Evolutionary conservation across 1,284 basidiomycete species (phyloP), one percentile per base, ranked within the genome.

Genomic region (Uromyces viciae-fabae): DNA sequence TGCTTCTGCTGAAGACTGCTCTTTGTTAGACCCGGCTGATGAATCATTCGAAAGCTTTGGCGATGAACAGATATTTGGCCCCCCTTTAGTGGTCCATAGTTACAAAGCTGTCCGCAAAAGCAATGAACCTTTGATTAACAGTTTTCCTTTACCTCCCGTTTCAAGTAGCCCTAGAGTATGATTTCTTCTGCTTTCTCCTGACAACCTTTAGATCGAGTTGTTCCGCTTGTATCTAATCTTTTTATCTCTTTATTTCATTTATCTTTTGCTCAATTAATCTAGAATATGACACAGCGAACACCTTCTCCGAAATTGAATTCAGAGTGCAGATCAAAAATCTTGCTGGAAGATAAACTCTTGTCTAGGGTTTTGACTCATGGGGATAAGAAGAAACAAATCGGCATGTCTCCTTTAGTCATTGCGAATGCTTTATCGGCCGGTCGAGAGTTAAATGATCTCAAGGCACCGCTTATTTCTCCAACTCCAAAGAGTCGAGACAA

Each of bases 21-120:
- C 46, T 22, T 22, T 54, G 28, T 14, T 49, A 22, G 69, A 72
- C 46, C 11, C 69, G n/a, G 46, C 69, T 22, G 69, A 72, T n/a
- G 69, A 72, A 54, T 72, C 69, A 3, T 72, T 72, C 49, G 69
- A 72, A 72, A 54, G 69, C 54, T 72, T 54, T 38, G 69, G 69
- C 11, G 69, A 72, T 25, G 69, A 54, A 25, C 69, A 72, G 33
- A 15, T 72, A 25, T 72, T 72, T 9, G 49, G 49, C 22, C 19
- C 69, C 14, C n/a, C n/a, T n/a, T 33, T 7, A 15, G 19, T 54
- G 22, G 19, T 31, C 19, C 38, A 14, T 19, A 54, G 49, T 49
- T 33, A 22, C 28, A 42, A 33, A 9, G 9, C 40, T 15, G 17
- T 25, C 7, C n/a, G 43, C 25, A 17, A 72, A 38, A 33, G 43